Evolutionary conservation across 2,329 filamentous ascomycete species (phyloP).

Genomic region (Phyllachora maydis): DNA sequence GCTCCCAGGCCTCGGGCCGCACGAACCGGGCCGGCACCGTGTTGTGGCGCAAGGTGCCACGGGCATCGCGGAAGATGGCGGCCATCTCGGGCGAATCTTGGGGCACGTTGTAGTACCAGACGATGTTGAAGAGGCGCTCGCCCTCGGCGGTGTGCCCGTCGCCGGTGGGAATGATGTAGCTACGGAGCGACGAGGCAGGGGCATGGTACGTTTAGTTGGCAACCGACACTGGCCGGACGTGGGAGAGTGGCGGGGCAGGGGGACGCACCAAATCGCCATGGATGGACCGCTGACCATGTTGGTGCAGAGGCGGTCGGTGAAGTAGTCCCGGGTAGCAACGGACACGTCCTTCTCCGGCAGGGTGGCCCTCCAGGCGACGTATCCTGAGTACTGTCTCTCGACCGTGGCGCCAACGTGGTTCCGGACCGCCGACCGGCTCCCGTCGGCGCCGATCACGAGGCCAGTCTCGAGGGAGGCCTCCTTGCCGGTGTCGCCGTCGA

Average conservation of each 20-base stretch:
- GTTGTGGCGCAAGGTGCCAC: constrained; percentile 16
- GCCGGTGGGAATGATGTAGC: constrained; percentile 21
- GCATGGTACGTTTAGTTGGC: too few relatives aligned
- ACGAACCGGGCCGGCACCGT: constrained; percentile 20
- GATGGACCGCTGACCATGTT: too few relatives aligned
- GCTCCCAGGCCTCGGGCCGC: constrained; percentile 14
- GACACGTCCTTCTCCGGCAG: constrained; percentile 7
- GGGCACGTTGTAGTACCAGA: constrained; percentile 21
- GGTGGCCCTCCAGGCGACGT: constrained; percentile 9
- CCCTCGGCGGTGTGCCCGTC: constrained; percentile 15
- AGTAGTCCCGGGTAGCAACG: constrained; percentile 5
- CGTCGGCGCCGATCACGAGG: constrained; percentile 11
- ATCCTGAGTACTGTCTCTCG: constrained; percentile 9
- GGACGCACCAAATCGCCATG: too few relatives aligned
- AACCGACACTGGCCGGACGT: too few relatives aligned
- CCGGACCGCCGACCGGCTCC: constrained; percentile 11
- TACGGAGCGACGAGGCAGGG: constrained; percentile 1
- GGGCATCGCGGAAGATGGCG: constrained; percentile 20
- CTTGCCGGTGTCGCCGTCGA: constrained; percentile 6
- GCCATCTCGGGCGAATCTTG: constrained; percentile 15
- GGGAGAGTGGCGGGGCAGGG: too few relatives aligned
- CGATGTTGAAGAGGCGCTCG: constrained; percentile 21
- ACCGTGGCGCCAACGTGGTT: constrained; percentile 6
- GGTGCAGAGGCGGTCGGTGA: constrained; percentile 4
- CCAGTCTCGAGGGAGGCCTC: constrained; percentile 13